phyloP scores from a whole-genome alignment of 805 yeast species.

The Spathaspora gorwiae region DNA sequence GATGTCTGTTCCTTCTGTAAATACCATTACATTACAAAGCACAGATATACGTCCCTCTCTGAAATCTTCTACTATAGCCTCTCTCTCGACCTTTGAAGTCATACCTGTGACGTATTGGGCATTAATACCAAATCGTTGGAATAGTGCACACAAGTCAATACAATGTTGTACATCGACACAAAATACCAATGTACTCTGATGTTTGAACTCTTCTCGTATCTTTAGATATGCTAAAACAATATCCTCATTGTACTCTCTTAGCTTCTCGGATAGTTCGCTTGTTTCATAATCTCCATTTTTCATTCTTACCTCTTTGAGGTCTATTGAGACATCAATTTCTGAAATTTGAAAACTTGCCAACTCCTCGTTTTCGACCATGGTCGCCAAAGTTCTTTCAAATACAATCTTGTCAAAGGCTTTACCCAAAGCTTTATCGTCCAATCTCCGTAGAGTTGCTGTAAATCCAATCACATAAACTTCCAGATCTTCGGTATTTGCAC shows the following conservation, averaged over 20 bases:
- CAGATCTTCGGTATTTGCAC: constrained; percentile 37
- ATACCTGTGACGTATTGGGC: constrained; percentile 70
- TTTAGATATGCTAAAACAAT: constrained; percentile 50
- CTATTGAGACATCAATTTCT: constrained; percentile 46
- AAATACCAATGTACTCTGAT: constrained; percentile 68
- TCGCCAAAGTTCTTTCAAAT: constrained; percentile 58
- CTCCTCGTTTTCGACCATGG: constrained; percentile 66
- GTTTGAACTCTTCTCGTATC: constrained; percentile 26
- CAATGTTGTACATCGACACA: constrained; percentile 75
- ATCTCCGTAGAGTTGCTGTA: constrained; percentile 79
- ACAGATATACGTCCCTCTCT: constrained; percentile 61
- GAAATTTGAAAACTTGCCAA: constrained; percentile 66
- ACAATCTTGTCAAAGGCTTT: constrained; percentile 68
- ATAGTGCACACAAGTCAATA: constrained; percentile 44
- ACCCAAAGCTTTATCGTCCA: constrained; percentile 61
- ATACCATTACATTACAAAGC: constrained; percentile 79
- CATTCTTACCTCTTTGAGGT: constrained; percentile 31
- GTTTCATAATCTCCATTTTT: constrained; percentile 52
- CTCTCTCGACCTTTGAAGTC: constrained; percentile 52
- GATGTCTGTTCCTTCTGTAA: constrained; percentile 93
- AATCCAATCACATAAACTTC: constrained; percentile 69
- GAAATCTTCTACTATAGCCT: constrained; percentile 52
- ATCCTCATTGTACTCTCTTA: constrained; percentile 36
- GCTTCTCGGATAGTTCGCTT: background rate
- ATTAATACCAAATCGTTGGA: constrained; percentile 56